Conservation (phyloP, 2,329 filamentous ascomycete genomes). For the Trichoderma sp. region DNA sequence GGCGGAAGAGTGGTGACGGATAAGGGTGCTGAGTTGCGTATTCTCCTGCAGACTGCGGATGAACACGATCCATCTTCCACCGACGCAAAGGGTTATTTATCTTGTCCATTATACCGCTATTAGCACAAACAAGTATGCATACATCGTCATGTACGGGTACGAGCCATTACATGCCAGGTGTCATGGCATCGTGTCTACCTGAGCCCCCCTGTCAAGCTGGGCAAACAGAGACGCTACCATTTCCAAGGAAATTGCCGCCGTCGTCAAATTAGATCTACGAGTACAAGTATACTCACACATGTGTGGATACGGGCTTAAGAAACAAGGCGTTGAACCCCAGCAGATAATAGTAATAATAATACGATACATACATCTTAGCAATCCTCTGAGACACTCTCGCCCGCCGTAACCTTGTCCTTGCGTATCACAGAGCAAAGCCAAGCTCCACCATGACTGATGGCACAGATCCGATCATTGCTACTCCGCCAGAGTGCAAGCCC, state of each 20-base stretch:
- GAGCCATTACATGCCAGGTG: background rate
- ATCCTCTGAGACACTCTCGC: background rate
- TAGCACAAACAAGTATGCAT: background rate
- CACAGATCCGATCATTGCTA: slow-evolving; percentile 31
- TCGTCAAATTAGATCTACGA: background rate
- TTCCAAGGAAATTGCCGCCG: background rate
- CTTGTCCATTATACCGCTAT: background rate
- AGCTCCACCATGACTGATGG: slow-evolving; percentile 32
- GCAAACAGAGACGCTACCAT: background rate
- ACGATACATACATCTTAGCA: background rate
- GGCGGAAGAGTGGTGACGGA: background rate
- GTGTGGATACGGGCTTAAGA: background rate
- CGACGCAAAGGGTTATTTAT: background rate
- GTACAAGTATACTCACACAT: background rate
- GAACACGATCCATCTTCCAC: background rate
- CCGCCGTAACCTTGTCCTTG: background rate
- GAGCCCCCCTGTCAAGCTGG: background rate
- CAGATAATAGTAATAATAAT: background rate
- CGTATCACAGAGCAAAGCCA: slow-evolving; percentile 35
- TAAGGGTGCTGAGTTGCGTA: background rate
- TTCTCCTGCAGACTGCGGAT: background rate
- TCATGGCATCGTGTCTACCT: background rate
- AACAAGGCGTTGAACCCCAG: background rate
- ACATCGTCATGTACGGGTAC: background rate
- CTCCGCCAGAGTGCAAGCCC: slow-evolving; percentile 35